These are phyloP conservation scores for Mycena polygramma DNA, from an alignment of 768 basidiomycete species.

Conservation along the genomic window DNA sequence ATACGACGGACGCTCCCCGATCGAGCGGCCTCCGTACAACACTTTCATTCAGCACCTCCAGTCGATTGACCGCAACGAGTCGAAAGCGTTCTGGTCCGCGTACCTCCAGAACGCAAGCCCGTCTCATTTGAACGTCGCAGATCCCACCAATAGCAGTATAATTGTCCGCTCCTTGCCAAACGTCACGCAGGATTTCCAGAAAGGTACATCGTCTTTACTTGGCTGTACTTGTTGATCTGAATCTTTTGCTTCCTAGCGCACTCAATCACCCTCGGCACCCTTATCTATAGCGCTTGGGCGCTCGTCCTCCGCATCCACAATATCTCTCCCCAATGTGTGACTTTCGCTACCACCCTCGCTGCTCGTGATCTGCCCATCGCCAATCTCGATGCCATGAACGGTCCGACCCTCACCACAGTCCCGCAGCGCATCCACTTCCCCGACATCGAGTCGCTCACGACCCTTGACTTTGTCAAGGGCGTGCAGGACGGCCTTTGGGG, in stretches of 20 bases:
- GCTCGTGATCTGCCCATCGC: not conserved
- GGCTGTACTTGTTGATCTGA: not conserved
- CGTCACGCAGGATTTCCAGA: constrained; percentile 3
- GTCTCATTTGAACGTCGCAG: not conserved
- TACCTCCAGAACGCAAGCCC: constrained; percentile 1
- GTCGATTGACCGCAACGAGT: not conserved
- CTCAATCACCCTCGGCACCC: not conserved
- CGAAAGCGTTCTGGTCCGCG: not conserved
- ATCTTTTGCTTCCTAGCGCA: not conserved
- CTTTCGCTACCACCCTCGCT: constrained; percentile 2
- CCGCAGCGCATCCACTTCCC: constrained; percentile 8
- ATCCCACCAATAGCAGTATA: not conserved
- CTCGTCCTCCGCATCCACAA: constrained; percentile 5
- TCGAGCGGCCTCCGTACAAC: constrained; percentile 1
- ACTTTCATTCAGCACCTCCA: constrained; percentile 4
- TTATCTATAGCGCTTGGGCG: constrained; percentile 1
- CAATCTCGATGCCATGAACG: not conserved
- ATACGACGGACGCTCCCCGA: not conserved
- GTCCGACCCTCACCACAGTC: constrained; percentile 1
- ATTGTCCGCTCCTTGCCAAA: not conserved
- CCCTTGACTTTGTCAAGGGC: not conserved
- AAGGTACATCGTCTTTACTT: not conserved
- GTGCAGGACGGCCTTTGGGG: not conserved
- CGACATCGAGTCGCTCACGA: not conserved
- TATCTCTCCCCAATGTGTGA: not conserved